Conservation (phyloP, 2,329 filamentous ascomycete genomes). For the Knoxdaviesia capensis region DNA sequence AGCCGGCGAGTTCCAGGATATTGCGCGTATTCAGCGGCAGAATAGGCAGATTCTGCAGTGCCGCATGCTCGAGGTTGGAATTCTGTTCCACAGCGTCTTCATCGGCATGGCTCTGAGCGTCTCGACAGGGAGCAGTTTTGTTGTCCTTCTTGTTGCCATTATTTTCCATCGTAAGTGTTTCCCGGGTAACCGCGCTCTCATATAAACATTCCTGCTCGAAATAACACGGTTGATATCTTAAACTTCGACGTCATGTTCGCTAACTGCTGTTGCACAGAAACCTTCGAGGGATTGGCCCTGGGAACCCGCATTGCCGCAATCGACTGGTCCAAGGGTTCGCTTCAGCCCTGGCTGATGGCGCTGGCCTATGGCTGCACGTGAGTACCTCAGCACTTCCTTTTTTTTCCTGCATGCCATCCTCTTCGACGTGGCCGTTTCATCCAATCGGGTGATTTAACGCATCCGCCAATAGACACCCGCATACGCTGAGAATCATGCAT, state of each 20-base stretch:
- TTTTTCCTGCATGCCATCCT: background rate
- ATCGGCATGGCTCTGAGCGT: conserved; percentile 73
- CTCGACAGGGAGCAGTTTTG: conserved; percentile 53
- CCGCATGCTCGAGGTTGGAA: conserved; percentile 54
- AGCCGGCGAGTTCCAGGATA: too few relatives aligned
- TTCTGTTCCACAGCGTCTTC: conserved; percentile 56
- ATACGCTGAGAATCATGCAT: too few relatives aligned
- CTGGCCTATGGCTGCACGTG: conserved; percentile 33
- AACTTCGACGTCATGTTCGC: background rate
- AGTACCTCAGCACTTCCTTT: too few relatives aligned
- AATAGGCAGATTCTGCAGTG: conserved; percentile 56
- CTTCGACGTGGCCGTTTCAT: background rate
- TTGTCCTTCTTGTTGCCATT: conserved; percentile 63
- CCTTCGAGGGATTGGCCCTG: conserved; percentile 36
- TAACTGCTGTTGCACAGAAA: conserved; percentile 13
- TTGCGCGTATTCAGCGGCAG: background rate
- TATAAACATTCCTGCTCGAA: background rate
- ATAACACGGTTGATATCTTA: background rate
- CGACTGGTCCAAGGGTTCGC: conserved; percentile 16
- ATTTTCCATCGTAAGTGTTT: conserved; percentile 40
- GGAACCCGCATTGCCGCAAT: conserved; percentile 43
- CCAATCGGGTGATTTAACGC: too few relatives aligned
- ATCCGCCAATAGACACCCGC: too few relatives aligned
- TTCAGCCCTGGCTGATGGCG: conserved; percentile 35
- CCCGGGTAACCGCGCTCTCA: background rate